A percentile compares a stretch with the other conserved stretches of the same genome.
Conservation (phyloP, 805 yeast species). For the Peterozyma xylosa region DNA sequence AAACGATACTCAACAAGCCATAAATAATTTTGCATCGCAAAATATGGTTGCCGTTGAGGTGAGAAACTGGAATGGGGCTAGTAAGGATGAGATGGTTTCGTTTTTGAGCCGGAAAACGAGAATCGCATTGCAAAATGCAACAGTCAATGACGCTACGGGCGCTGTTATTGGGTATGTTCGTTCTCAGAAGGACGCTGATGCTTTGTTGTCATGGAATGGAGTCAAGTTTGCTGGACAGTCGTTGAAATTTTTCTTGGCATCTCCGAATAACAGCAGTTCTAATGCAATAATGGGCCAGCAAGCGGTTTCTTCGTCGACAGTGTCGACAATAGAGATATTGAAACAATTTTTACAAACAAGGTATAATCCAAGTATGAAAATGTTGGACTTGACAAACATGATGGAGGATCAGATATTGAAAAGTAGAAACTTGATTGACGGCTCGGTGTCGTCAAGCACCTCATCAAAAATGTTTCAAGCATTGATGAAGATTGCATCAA, state of each 20-base stretch:
- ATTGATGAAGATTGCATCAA: slow-evolving; percentile 69
- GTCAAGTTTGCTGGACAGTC: slow-evolving; percentile 72
- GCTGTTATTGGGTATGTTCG: slow-evolving; percentile 54
- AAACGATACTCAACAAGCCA: slow-evolving; percentile 10
- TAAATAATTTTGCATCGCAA: slow-evolving; percentile 11
- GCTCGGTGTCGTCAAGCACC: slow-evolving; percentile 36
- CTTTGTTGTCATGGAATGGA: slow-evolving; percentile 60
- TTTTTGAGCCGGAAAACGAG: slow-evolving; percentile 66
- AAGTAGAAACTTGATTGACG: slow-evolving; percentile 52
- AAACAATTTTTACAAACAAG: slow-evolving; percentile 55
- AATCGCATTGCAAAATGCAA: slow-evolving; percentile 44
- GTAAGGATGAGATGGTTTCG: slow-evolving; percentile 55
- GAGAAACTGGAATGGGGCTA: slow-evolving; percentile 77
- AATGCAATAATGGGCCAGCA: slow-evolving; percentile 16
- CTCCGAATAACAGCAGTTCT: slow-evolving; percentile 16
- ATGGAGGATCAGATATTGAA: slow-evolving; percentile 53
- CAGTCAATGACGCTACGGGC: slow-evolving; percentile 40
- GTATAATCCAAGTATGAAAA: slow-evolving; percentile 53
- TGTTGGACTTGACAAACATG: slow-evolving; percentile 65
- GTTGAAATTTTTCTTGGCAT: slow-evolving; percentile 36
- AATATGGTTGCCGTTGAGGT: slow-evolving; percentile 46
- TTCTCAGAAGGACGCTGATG: slow-evolving; percentile 47
- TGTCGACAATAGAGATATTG: slow-evolving; percentile 53
- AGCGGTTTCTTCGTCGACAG: slow-evolving; percentile 11
- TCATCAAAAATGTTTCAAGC: slow-evolving; percentile 86